A percentile compares a stretch with the other conserved stretches of the same genome.
These are phyloP conservation scores for Lactifluus hygrophoroides DNA, from an alignment of 768 basidiomycete species.

Conservation along the genomic window DNA sequence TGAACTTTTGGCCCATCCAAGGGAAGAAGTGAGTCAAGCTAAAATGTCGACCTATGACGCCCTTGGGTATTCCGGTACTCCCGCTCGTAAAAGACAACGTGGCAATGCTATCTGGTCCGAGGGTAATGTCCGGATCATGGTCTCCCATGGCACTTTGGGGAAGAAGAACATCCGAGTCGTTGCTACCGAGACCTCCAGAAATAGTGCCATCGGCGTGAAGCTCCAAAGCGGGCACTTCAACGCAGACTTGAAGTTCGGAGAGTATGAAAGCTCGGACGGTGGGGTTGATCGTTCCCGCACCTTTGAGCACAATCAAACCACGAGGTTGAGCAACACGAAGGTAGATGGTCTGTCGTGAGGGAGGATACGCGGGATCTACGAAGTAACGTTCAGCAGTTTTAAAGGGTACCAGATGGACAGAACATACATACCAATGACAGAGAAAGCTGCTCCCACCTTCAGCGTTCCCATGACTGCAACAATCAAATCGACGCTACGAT, in stretches of 20 bases:
- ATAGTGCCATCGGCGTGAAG: conserved; percentile 57
- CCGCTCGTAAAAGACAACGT: conserved; percentile 96
- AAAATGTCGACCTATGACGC: conserved; percentile 92
- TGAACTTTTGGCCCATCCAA: conserved; percentile 93
- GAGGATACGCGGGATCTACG: conserved; percentile 92
- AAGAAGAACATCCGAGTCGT: conserved; percentile 51
- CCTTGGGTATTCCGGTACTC: conserved; percentile 96
- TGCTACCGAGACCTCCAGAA: conserved; percentile 46
- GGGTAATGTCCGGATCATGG: conserved; percentile 68
- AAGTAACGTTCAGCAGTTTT: background rate
- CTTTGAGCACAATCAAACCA: conserved; percentile 82
- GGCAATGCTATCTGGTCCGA: conserved; percentile 94
- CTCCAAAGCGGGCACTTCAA: conserved; percentile 86
- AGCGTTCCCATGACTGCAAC: conserved; percentile 95
- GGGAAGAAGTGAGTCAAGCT: conserved; percentile 98
- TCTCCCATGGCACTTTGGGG: conserved; percentile 45
- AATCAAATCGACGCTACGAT: conserved; percentile 92
- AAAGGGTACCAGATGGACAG: background rate
- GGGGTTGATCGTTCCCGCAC: conserved; percentile 74
- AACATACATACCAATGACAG: conserved; percentile 78
- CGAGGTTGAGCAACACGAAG: conserved; percentile 88
- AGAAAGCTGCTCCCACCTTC: conserved; percentile 94
- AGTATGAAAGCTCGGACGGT: conserved; percentile 78
- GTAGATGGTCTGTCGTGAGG: conserved; percentile 87
- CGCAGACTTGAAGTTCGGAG: conserved; percentile 71